Percentiles rank a stretch among this genome's conserved stretches.
phyloP scores from a whole-genome alignment of 2,329 filamentous ascomycete species.

The Penicillium griseofulvum region DNA sequence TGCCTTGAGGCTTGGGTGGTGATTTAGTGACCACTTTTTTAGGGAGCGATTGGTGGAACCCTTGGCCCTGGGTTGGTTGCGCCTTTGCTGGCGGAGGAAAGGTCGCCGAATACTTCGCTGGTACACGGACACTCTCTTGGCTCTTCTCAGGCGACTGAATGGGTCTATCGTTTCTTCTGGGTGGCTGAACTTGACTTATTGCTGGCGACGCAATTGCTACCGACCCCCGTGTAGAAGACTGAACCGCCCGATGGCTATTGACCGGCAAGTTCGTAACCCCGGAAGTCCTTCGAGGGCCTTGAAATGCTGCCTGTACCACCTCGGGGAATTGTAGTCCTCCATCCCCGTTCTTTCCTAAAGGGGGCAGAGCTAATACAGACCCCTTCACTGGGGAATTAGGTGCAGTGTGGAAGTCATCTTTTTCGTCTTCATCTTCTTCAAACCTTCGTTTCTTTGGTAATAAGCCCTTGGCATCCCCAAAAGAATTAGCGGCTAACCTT shows the following conservation, averaged over 20 bases:
- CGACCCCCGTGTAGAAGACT: neutral
- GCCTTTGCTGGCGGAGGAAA: neutral
- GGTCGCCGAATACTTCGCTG: neutral
- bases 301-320: neutral
- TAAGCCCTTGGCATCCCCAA: constrained; percentile 6
- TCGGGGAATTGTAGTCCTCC: neutral
- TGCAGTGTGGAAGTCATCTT: constrained; percentile 30
- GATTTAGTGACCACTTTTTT: neutral
- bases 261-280: neutral
- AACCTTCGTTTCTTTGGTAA: constrained; percentile 9
- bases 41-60: neutral
- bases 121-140: neutral
- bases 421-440: constrained; percentile 15
- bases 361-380: neutral
- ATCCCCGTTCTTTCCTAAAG: neutral
- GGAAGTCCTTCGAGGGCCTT: neutral
- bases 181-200: neutral
- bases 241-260: neutral
- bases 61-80: neutral
- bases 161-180: neutral
- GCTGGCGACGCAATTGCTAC: neutral
- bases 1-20: neutral
- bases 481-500: constrained; percentile 2
- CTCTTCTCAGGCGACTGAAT: neutral
- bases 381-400: constrained; percentile 30